Base-by-base conservation (phyloP, 2,329 filamentous ascomycete genomes). In the Didymella segeticola region DNA sequence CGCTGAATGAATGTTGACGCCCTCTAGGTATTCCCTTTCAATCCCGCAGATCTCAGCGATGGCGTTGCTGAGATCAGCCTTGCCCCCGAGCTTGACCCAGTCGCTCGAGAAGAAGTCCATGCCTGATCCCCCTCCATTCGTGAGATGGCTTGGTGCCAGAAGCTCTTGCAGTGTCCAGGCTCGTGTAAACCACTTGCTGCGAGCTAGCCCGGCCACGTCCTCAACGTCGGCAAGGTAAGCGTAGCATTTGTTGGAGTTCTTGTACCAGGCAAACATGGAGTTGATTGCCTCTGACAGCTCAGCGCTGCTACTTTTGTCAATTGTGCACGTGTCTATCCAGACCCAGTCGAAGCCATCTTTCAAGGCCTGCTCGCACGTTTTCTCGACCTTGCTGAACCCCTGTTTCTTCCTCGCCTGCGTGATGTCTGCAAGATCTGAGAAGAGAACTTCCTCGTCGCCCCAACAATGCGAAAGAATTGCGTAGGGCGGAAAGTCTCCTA, bases 121-220 rank as follows among this genome's bases (percentile, higher is more conserved):
- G 2, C 51, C 54, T 0, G 12, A 50, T 4, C 23, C 10, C 5
- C 27, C 29, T 4, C 26, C 38, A 1, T 25, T 31, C 15, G 52
- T 26, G 2, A 48, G 15, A 9, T 33, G 22, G n/a, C 48, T 57
- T 2, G 63, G 58, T 4, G 63, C 61, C 0, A 66, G 31, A 1
- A 64, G 37, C n/a, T 66, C 63, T 25, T 66, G 63, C 1, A 66
- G 27, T 0, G 60, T 66, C 62, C 60, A 64, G 12, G 55, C 63
- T 9, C 62, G 25, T 0, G 11, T 54, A 19, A 63, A 61, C 57
- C 60, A 64, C 17, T 26, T 59, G 33, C 56, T 61, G 1, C n/a
- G 43, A 2, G 29, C 15, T 5, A 60, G 47, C 1, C 30, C 39
- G 5, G 25, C 17, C 0, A n/a, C 20, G 4, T 6, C 8, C 4